phyloP scores from a whole-genome alignment of 1,139 yeast species.

The Yamadazyma sp. region DNA sequence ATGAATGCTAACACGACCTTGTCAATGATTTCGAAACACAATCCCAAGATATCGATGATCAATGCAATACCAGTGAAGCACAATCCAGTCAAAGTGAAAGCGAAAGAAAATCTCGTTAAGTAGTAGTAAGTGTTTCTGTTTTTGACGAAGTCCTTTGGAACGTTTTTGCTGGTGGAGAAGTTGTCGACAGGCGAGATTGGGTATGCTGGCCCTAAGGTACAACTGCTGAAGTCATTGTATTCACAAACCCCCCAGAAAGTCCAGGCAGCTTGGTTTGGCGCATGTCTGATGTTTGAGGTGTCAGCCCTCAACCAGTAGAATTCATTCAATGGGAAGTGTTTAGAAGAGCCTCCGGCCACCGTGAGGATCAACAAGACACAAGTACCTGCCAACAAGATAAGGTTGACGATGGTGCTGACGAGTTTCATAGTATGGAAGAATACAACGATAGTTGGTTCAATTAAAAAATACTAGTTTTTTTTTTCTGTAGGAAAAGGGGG shows the following conservation, averaged over 20 bases:
- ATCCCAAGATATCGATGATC: constrained; percentile 41
- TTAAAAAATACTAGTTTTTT: constrained; percentile 2
- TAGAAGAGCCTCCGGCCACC: constrained; percentile 65
- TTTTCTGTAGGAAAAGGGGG: constrained; percentile 8
- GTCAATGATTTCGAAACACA: constrained; percentile 49
- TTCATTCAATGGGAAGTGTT: constrained; percentile 58
- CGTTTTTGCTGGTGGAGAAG: constrained; percentile 49
- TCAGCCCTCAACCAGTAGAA: constrained; percentile 76
- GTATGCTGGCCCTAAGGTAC: constrained; percentile 51
- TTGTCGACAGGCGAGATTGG: constrained; percentile 76
- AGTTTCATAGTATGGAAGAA: constrained; percentile 28
- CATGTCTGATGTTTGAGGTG: constrained; percentile 55
- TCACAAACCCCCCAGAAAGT: constrained; percentile 82
- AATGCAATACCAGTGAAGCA: constrained; percentile 51
- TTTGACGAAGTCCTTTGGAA: constrained; percentile 56
- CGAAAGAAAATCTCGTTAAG: constrained; percentile 69
- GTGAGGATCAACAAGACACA: constrained; percentile 59
- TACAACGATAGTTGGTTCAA: background rate
- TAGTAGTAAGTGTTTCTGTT: constrained; percentile 64
- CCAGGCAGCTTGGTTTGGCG: constrained; percentile 64
- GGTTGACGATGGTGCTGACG: constrained; percentile 35
- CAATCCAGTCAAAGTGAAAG: constrained; percentile 61
- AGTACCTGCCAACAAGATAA: constrained; percentile 50
- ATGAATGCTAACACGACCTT: constrained; percentile 56
- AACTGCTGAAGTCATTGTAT: constrained; percentile 41